Percentiles rank a stretch among this genome's conserved stretches.
Evolutionary conservation across 805 yeast species (phyloP).

Genomic region (Zygotorulaspora danielsina): DNA sequence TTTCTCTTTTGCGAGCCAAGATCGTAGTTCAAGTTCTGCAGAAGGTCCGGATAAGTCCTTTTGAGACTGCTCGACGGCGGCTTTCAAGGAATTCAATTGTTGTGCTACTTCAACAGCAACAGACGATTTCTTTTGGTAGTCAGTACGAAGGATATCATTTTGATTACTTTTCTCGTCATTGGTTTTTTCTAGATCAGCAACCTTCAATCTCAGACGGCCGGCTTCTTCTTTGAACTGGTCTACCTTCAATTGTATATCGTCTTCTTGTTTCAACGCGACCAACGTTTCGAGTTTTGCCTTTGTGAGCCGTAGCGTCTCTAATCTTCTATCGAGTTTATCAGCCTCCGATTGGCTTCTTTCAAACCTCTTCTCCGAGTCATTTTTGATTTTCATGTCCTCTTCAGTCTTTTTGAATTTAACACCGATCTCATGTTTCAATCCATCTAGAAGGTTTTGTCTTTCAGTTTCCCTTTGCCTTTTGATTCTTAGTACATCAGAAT

Average conservation of each 20-base stretch:
- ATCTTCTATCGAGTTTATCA: conserved; percentile 14
- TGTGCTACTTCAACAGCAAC: conserved; percentile 45
- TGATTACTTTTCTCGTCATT: conserved; percentile 32
- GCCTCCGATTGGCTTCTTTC: conserved; percentile 23
- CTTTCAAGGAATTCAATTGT: conserved; percentile 24
- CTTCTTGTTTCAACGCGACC: conserved; percentile 3
- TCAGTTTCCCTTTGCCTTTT: conserved; percentile 39
- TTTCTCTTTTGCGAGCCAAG: conserved; percentile 11
- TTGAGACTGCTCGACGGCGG: conserved; percentile 26
- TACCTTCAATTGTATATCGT: conserved; percentile 12
- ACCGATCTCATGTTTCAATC: conserved; percentile 40
- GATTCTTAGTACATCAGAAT: conserved; percentile 21
- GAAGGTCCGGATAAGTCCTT: conserved; percentile 37
- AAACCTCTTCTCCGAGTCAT: conserved; percentile 27
- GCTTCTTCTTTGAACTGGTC: conserved; percentile 3
- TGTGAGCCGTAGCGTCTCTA: conserved; percentile 11
- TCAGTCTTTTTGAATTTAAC: conserved; percentile 37
- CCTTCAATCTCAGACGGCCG: conserved; percentile 17
- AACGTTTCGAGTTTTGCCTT: conserved; percentile 11
- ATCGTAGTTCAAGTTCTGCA: conserved; percentile 23
- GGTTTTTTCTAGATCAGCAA: conserved; percentile 53
- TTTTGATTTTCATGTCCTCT: conserved; percentile 20
- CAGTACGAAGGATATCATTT: conserved; percentile 36
- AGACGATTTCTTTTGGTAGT: conserved; percentile 46
- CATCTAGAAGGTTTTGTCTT: conserved; percentile 41